Evolutionary conservation across 768 basidiomycete genomes (phyloP).

Genomic region (Boletus sp.): DNA sequence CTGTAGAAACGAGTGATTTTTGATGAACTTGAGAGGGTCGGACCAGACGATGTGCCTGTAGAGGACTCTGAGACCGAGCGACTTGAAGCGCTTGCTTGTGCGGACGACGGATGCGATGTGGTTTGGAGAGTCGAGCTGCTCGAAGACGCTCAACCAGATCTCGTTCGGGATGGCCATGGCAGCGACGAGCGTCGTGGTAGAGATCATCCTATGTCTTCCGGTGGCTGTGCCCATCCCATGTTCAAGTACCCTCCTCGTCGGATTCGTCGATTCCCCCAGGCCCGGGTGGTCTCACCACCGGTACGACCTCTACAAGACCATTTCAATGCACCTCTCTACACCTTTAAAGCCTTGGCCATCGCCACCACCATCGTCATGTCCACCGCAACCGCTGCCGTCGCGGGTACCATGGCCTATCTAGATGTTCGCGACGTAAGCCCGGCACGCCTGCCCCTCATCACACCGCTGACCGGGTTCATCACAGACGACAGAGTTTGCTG

Average conservation of each 20-base stretch:
- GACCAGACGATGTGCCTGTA: slow-evolving; percentile 38
- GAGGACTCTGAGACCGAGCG: slow-evolving; percentile 29
- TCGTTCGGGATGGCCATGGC: slow-evolving; percentile 35
- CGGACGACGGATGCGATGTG: slow-evolving; percentile 34
- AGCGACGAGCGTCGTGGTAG: background rate
- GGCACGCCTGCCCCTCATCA: too few relatives aligned
- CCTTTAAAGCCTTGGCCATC: slow-evolving; percentile 62
- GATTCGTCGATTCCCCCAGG: background rate
- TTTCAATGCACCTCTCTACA: slow-evolving; percentile 52
- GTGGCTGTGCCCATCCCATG: background rate
- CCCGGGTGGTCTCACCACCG: background rate
- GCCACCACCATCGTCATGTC: slow-evolving; percentile 59
- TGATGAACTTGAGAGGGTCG: slow-evolving; percentile 27
- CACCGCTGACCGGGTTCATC: background rate
- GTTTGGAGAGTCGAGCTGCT: slow-evolving; percentile 27
- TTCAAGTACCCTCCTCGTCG: background rate
- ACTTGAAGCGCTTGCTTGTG: slow-evolving; percentile 31
- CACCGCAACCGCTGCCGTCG: slow-evolving; percentile 44
- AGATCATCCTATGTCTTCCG: background rate
- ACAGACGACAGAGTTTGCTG: slow-evolving; percentile 60
- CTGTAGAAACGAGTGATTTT: slow-evolving; percentile 20
- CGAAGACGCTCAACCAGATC: slow-evolving; percentile 40
- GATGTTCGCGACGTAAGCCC: slow-evolving; percentile 52
- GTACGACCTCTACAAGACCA: slow-evolving; percentile 24
- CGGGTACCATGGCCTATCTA: slow-evolving; percentile 49